Base-by-base conservation (phyloP, 306 rosid species). In the Hylodesmum podocarpum region DNA sequence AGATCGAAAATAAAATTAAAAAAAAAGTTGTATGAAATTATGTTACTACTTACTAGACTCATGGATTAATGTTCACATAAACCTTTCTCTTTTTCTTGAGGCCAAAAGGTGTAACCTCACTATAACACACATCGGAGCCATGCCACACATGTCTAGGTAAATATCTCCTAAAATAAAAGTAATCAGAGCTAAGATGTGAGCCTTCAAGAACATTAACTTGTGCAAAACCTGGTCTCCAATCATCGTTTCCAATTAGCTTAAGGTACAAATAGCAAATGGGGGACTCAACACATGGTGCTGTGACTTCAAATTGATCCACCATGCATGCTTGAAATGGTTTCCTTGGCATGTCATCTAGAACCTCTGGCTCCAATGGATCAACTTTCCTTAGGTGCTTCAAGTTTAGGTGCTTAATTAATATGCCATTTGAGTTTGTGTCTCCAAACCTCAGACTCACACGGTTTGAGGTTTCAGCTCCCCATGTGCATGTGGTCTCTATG, bases 271-370 rank as follows among this genome's bases (percentile, higher is more conserved):
- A 87, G 83, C 97, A 94, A 9, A 94, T 75, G 2, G 93, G 89
- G 0, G 91, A 86, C 36, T 84, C 84, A 0, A 94, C 82, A 28
- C 98, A 91, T 6, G 71, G 87, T 18, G 87, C 94, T n/a, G 63
- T 71, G 8, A 91, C 90, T 36, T 77, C 85, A 72, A 94, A 91
- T 31, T 84, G 79, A 79, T 94, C 97, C 31, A 94, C 92, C 82
- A 62, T 70, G 77, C 98, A 94, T 16, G 90, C 91, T 78, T 91
- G 96, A 75, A 94, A 94, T 49, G 98, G 97, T 57, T 80, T 87
- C 59, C 85, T 84, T 5, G 96, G 87, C 15, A 88, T 22, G 54
- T 94, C 92, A 49, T 91, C 97, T 2, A 88, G 86, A 65, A 84
- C 84, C 10, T 67, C 37, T 0, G 96, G 90, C 12, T 88, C 82